A percentile compares a stretch with the other conserved stretches of the same genome.
phyloP scores from a whole-genome alignment of 805 yeast species.

The Cyberlindnera meyerae region DNA sequence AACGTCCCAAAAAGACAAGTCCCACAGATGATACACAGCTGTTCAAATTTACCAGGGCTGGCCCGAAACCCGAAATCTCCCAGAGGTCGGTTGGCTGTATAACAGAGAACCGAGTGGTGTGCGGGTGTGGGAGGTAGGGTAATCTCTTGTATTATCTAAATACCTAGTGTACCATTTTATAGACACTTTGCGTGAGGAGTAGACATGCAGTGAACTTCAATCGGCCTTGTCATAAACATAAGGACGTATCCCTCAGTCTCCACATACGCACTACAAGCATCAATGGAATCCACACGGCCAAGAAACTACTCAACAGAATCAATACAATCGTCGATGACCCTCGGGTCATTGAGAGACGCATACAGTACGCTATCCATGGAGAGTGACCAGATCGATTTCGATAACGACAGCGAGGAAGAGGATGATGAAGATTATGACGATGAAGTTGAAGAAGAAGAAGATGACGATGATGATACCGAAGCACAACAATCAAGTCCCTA shows the following conservation, averaged over 20 bases:
- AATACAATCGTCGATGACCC: neutral
- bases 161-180: too few relatives aligned
- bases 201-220: too few relatives aligned
- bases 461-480: neutral
- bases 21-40: too few relatives aligned
- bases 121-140: too few relatives aligned
- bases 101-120: too few relatives aligned
- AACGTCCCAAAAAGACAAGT: too few relatives aligned
- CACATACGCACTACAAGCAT: too few relatives aligned
- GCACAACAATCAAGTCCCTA: conserved; percentile 2
- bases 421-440: conserved; percentile 3
- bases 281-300: neutral
- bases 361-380: neutral
- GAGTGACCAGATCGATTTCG: neutral
- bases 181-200: too few relatives aligned
- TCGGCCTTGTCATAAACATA: too few relatives aligned
- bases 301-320: neutral
- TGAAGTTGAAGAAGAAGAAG: neutral
- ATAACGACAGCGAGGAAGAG: conserved; percentile 1
- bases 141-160: too few relatives aligned
- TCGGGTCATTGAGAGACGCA: neutral
- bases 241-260: too few relatives aligned
- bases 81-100: neutral
- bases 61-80: conserved; percentile 1
- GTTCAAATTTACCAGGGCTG: too few relatives aligned